A percentile compares a stretch with the other conserved stretches of the same genome.
These are phyloP conservation scores for Neurospora discreta DNA, from an alignment of 495 filamentous ascomycete species.

Conservation along the genomic window DNA sequence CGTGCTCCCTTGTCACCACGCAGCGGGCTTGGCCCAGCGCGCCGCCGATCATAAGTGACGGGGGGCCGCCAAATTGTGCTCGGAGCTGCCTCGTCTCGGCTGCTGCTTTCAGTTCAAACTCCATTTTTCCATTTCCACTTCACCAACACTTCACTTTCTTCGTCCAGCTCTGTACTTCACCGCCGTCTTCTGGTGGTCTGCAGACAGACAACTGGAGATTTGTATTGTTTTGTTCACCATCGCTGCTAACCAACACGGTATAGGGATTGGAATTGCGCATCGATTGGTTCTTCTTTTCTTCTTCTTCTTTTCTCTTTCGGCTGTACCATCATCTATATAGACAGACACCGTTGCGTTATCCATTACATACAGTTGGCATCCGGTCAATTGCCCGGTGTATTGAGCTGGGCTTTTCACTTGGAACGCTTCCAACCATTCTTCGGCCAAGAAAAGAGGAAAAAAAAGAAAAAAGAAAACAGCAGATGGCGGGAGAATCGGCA, in stretches of 20 bases:
- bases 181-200: background rate
- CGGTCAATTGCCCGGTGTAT: background rate
- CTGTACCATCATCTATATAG: background rate
- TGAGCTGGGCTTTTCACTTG: background rate
- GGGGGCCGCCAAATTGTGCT: background rate
- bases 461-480: background rate
- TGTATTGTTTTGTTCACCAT: background rate
- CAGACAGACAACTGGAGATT: background rate
- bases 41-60: background rate
- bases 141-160: background rate
- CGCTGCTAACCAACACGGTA: background rate
- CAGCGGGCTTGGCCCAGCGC: background rate
- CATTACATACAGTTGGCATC: background rate
- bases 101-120: background rate
- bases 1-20: background rate
- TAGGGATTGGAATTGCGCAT: background rate
- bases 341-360: background rate
- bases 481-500: conserved; percentile 14
- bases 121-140: background rate
- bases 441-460: background rate
- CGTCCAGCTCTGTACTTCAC: background rate
- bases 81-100: background rate
- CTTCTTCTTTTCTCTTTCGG: background rate
- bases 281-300: background rate
- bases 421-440: background rate